Conservation (phyloP, 768 basidiomycete species). For the Cystobasidium onofrii region DNA sequence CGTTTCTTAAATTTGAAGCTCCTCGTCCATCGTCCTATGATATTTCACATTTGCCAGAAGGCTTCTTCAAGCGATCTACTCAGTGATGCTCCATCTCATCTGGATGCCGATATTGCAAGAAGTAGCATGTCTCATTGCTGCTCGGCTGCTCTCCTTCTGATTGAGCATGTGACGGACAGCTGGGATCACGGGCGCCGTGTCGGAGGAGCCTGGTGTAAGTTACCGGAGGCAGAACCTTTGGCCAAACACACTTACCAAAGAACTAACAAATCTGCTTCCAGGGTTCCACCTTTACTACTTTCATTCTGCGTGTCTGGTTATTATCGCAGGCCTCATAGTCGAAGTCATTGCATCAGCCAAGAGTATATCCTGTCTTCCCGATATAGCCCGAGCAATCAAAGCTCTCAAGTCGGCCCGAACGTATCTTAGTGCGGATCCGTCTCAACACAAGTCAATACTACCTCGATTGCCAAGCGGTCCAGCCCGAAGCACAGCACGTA, state of each 20-base stretch:
- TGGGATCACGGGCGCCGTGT: background rate
- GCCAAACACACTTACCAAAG: background rate
- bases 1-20: background rate
- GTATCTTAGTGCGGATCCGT: background rate
- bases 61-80: background rate
- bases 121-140: background rate
- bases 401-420: background rate
- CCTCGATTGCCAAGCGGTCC: background rate
- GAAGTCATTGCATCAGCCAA: background rate
- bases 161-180: background rate
- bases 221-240: background rate
- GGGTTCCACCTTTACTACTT: constrained; percentile 11
- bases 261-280: background rate
- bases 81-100: background rate
- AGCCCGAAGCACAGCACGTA: background rate
- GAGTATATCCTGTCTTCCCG: background rate
- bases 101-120: background rate
- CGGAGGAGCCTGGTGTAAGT: background rate
- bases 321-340: background rate
- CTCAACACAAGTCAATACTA: background rate
- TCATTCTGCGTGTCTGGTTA: background rate
- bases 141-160: background rate
- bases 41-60: constrained; percentile 1
- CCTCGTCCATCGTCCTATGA: constrained; percentile 1
- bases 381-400: background rate